Evolutionary conservation across 352 stramenopile genomes (phyloP), one percentile per base, ranked within the genome.

Genomic region (Globisporangium cederbergense): DNA sequence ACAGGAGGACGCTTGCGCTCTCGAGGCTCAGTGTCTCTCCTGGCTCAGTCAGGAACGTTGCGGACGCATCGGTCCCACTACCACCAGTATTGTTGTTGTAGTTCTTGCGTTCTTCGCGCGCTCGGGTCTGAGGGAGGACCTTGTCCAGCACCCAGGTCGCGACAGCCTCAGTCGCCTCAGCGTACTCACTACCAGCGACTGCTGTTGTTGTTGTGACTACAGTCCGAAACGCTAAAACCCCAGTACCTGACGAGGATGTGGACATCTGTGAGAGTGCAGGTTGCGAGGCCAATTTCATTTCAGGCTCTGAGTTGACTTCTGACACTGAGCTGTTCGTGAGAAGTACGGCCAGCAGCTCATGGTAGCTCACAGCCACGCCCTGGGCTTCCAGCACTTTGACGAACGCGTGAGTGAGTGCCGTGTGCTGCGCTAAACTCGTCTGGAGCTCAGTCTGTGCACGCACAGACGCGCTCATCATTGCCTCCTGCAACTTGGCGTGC

Each of bases 11-110:
- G 0, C 57, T 46, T 6, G 34, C 67, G 28, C 1, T 56, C 25
- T 58, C 51, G 56, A 60, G 25, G 72, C 56, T 14, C 18, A 36
- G 46, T 14, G 7, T 25, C 30, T 90, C 81, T 0, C 61, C 62
- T 2, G 75, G 67, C 60, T 90, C 81, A 0, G 81, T 91, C n/a
- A 91, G 56, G 45, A 89, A 89, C 6, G 78, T 61, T 4, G 61
- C 6, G 0, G 58, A 30, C 10, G 58, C 16, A 40, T 38, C 25
- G 52, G 10, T 52, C 4, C 28, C 18, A 8, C 2, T 11, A 53
- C 2, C 46, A 53, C 2, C 46, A 9, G 36, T 66, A 43, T 40
- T 51, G 54, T 32, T 18, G 10, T 3, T 13, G 4, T 40, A 14
- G 14, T n/a, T 38, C 22, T 81, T 62, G 4, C 62, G 61, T 11